Evolutionary conservation across 140 eudicot species (phyloP).

Genomic region (Flaveria floridana): DNA sequence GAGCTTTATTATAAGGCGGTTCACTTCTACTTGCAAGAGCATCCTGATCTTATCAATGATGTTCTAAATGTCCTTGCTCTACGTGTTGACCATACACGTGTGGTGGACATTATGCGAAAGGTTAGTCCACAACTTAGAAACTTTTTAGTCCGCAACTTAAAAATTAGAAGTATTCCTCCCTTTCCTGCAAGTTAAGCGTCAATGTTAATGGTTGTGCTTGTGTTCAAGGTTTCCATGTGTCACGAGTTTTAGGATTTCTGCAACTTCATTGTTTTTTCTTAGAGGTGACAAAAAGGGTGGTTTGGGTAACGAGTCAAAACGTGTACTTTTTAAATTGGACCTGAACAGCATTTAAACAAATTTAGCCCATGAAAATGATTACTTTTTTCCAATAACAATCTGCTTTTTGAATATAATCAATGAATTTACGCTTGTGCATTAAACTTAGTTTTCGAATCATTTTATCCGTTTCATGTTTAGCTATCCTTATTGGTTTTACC

Average conservation of each 20-base stretch:
- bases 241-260: not conserved
- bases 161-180: not conserved
- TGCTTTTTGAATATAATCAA: not conserved
- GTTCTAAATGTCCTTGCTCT: constrained; percentile 92
- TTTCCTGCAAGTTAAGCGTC: not conserved
- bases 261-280: not conserved
- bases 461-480: too few relatives aligned
- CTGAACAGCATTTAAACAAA: too few relatives aligned
- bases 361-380: too few relatives aligned
- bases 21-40: constrained; percentile 92
- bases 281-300: not conserved
- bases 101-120: constrained; percentile 98
- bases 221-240: not conserved
- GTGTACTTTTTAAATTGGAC: not conserved
- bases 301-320: not conserved
- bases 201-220: not conserved
- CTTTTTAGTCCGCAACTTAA: too few relatives aligned
- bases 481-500: not conserved
- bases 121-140: constrained; percentile 29
- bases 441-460: too few relatives aligned
- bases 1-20: constrained; percentile 97
- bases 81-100: constrained; percentile 96
- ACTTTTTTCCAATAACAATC: not conserved
- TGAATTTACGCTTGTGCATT: not conserved
- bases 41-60: constrained; percentile 95